Base-by-base conservation (phyloP, 352 stramenopile genomes). In the Globisporangium heterothallicum region DNA sequence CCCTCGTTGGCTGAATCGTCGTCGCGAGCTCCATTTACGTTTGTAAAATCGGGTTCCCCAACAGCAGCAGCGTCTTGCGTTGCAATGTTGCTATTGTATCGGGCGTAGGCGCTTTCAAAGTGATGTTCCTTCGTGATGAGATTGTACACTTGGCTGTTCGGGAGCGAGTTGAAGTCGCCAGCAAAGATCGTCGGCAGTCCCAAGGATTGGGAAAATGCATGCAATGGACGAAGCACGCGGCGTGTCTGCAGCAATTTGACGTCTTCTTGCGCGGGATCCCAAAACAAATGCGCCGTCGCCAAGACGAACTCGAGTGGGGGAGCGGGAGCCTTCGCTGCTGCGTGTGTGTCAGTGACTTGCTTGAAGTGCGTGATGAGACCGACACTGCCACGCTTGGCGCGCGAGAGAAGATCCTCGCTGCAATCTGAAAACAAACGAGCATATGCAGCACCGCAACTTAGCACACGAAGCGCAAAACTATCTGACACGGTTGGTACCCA, bases 231-330 rank as follows among this genome's bases (percentile, higher is more conserved):
- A 22, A 90, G 30, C 53, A 92, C 67, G 21, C 78, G 75, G 13
- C 66, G 68, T 2, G 63, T 74, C 52, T 93, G 83, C n/a, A 88
- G 63, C 18, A 92, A 51, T 51, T 93, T 93, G 6, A 93, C 80
- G 53, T 93, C 80, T 66, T 88, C 83, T 61, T 92, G 78, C 48
- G 67, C 58, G 3, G 83, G 83, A 36, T 93, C 80, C 83, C 83
- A 93, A 56, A 92, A 93, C 47, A 93, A 62, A 56, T 93, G 83
- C 19, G 83, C 90, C n/a, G 79, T 90, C n/a, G 76, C 76, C 7
- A 88, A 54, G 4, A 88, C 59, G 43, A 93, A 84, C 30, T 70
- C 59, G 1, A 74, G 56, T 18, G 62, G 52, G 3, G 53, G 54
- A n/a, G 63, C 42, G 4, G 56, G 8, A 26, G 19, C 27, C n/a